Evolutionary conservation across 495 filamentous ascomycete species (phyloP).

Genomic region (Parathielavia hyrcaniae): DNA sequence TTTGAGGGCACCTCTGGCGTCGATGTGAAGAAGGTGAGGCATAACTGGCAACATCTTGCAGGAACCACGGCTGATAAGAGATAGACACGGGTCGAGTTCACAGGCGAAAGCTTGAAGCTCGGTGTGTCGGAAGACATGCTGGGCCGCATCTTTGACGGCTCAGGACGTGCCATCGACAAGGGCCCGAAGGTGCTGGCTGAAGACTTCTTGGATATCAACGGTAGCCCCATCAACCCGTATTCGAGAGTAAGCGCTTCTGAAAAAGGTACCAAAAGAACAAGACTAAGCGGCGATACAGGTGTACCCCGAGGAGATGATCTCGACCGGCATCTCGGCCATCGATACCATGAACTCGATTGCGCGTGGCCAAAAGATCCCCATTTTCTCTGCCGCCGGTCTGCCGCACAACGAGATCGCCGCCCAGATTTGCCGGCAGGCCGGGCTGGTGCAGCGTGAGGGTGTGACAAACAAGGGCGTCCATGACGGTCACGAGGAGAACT

Average conservation of each 20-base stretch:
- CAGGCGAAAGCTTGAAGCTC: constrained; percentile 91
- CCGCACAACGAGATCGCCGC: constrained; percentile 99
- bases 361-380: constrained; percentile 98
- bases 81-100: constrained; percentile 93
- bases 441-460: constrained; percentile 75
- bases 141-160: constrained; percentile 97
- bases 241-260: constrained; percentile 59
- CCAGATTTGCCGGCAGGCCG: constrained; percentile 92
- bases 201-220: constrained; percentile 98
- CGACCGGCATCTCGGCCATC: constrained; percentile 98
- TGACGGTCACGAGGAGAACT: constrained; percentile 97
- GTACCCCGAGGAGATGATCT: constrained; percentile 99
- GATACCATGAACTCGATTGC: constrained; percentile 99
- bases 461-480: constrained; percentile 85
- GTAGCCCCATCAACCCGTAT: constrained; percentile 98
- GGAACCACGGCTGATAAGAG: neutral
- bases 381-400: constrained; percentile 97
- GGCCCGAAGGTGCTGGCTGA: constrained; percentile 97
- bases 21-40: constrained; percentile 89
- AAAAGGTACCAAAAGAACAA: neutral
- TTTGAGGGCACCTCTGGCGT: constrained; percentile 97
- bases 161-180: constrained; percentile 95
- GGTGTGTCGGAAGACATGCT: constrained; percentile 99
- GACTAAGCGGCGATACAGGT: constrained; percentile 49
- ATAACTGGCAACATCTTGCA: neutral